Evolutionary conservation across 2,329 filamentous ascomycete genomes (phyloP), one percentile per base, ranked within the genome.

Genomic region (Penicillium sp.): DNA sequence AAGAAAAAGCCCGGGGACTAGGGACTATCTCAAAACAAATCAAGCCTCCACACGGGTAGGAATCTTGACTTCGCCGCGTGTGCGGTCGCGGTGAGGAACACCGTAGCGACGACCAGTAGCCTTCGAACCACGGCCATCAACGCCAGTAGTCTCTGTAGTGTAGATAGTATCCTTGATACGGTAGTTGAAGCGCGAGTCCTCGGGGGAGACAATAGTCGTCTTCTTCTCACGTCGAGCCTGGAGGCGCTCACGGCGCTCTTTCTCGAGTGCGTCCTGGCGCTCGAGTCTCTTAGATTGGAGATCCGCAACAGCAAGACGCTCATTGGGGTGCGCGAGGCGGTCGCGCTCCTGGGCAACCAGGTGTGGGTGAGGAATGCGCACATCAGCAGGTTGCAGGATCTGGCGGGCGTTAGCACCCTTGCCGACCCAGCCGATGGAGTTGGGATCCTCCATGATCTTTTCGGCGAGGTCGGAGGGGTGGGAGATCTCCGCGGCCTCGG

Each of bases 41-140:
- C 72, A 79, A 43, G 77, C 76, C 62, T 82, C 79, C 46, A 87
- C 84, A 60, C 76, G 79, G 22, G 79, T 85, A 13, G 85, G 84
- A 59, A 87, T 86, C 78, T 87, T 87, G 64, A 85, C 75, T 60
- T 79, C 74, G 24, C 84, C 85, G 72, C 81, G 82, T 79, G 86
- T 86, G 58, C 85, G 76, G 59, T 87, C 85, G 65, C 84, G 75
- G 63, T 80, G 80, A 47, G 85, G 85, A 56, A 86, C 78, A 64
- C 85, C 85, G 66, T 88, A 88, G 61, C 84, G 76, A 63, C 78
- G 80, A 14, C 85, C 85, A 20, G 82, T 81, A 29, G 82, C 84
- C 56, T 71, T 72, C 22, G 74, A 70, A 32, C 78, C 78, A 63
- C 83, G 78, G 10, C 84, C 85, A 65, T 84, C 76, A 48, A 72